A percentile compares a stretch with the other conserved stretches of the same genome.
phyloP scores from a whole-genome alignment of 2,329 filamentous ascomycete genomes.

The Geosmithia morbida region DNA sequence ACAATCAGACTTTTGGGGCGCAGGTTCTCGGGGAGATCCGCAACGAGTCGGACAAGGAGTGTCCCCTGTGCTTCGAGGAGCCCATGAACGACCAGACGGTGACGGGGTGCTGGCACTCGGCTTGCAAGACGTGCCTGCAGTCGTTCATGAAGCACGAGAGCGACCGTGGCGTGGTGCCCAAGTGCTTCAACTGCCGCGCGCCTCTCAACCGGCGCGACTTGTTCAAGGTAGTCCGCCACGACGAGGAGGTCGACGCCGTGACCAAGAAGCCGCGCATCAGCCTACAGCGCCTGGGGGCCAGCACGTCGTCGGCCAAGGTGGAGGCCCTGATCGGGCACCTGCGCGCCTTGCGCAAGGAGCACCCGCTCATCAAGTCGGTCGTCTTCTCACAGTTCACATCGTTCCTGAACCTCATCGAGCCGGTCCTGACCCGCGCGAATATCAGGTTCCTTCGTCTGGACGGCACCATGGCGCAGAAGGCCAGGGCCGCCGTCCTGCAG shows the following conservation, averaged over 20 bases:
- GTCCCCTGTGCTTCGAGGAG: constrained; percentile 88
- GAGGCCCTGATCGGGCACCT: constrained; percentile 65
- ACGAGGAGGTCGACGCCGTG: constrained; percentile 36
- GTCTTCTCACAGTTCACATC: constrained; percentile 97
- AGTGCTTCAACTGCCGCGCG: constrained; percentile 85
- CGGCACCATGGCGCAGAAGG: constrained; percentile 77
- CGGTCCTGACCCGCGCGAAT: constrained; percentile 56
- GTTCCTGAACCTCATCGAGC: constrained; percentile 82
- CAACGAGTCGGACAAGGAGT: constrained; percentile 76
- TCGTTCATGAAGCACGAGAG: constrained; percentile 81
- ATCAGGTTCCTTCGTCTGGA: constrained; percentile 81
- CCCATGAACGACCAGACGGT: constrained; percentile 92
- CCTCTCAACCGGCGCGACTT: constrained; percentile 70
- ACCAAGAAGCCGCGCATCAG: constrained; percentile 37
- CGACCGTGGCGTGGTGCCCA: constrained; percentile 58
- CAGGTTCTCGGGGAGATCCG: constrained; percentile 86
- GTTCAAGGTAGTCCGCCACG: constrained; percentile 81
- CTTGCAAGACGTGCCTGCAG: constrained; percentile 85
- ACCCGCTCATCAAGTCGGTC: constrained; percentile 69
- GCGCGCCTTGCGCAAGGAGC: constrained; percentile 47
- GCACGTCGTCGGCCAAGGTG: constrained; percentile 77
- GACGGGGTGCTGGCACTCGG: constrained; percentile 94
- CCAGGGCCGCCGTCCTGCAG: constrained; percentile 61
- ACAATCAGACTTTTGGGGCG: constrained; percentile 53
- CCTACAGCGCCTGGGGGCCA: constrained; percentile 44